Evolutionary conservation across 495 filamentous ascomycete species (phyloP).

Genomic region (Neurospora sp.): DNA sequence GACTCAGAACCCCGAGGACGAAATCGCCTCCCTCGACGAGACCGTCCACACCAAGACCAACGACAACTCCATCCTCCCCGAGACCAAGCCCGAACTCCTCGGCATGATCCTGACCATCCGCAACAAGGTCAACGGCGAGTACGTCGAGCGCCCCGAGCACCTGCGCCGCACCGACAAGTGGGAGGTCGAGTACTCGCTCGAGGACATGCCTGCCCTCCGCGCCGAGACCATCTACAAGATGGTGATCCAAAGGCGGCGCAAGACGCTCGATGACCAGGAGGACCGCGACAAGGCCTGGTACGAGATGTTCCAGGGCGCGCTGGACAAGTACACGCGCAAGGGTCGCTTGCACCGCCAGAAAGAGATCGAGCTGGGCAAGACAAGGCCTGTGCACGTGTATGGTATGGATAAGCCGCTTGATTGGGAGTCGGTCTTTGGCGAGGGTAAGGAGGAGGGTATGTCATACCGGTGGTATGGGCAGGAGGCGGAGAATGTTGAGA

Average conservation of each 20-base stretch:
- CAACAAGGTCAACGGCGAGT: conserved; percentile 60
- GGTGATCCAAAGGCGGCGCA: conserved; percentile 41
- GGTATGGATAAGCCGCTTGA: conserved; percentile 12
- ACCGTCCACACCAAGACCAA: conserved; percentile 5
- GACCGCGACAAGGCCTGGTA: conserved; percentile 32
- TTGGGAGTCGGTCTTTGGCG: conserved; percentile 22
- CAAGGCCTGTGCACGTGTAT: conserved; percentile 22
- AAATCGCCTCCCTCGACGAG: background rate
- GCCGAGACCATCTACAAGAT: conserved; percentile 41
- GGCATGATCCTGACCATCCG: conserved; percentile 59
- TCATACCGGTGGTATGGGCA: background rate
- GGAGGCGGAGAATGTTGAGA: background rate
- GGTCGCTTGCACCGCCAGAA: conserved; percentile 19
- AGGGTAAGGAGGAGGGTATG: background rate
- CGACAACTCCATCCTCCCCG: conserved; percentile 2
- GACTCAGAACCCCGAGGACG: background rate
- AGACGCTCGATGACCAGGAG: conserved; percentile 19
- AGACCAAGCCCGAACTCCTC: conserved; percentile 32
- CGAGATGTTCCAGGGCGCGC: conserved; percentile 24
- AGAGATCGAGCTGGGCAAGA: conserved; percentile 10
- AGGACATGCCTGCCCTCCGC: conserved; percentile 35
- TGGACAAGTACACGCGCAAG: conserved; percentile 14
- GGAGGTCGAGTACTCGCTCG: conserved; percentile 66
- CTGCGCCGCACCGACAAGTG: conserved; percentile 49
- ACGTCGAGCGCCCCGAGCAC: conserved; percentile 48